phyloP scores from a whole-genome alignment of 2,329 filamentous ascomycete species.

The Aspergillus sp. region DNA sequence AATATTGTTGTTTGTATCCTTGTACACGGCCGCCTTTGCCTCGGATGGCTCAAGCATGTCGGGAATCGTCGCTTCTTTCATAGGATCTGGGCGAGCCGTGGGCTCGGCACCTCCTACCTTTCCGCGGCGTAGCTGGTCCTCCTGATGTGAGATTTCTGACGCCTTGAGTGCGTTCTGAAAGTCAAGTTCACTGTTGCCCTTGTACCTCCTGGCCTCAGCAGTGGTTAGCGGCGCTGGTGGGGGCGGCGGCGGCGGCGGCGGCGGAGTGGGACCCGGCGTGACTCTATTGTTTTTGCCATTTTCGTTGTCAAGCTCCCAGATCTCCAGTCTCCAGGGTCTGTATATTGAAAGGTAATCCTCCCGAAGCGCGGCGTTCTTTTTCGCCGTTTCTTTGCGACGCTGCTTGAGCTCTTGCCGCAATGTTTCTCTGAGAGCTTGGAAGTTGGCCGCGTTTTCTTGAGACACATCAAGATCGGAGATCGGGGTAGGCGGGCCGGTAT shows the following conservation, averaged over 20 bases:
- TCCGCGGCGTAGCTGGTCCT: constrained; percentile 39
- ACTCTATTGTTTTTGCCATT: constrained; percentile 28
- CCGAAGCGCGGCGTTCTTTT: constrained; percentile 33
- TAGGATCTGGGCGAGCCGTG: constrained; percentile 37
- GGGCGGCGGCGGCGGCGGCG: constrained; percentile 27
- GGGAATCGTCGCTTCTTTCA: constrained; percentile 40
- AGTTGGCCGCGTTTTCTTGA: constrained; percentile 33
- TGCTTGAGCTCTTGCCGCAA: constrained; percentile 32
- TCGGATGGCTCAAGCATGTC: constrained; percentile 40
- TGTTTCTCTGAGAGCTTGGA: constrained; percentile 32
- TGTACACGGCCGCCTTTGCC: constrained; percentile 32
- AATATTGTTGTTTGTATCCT: constrained; percentile 40
- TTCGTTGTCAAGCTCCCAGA: constrained; percentile 36
- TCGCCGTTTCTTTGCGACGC: constrained; percentile 29
- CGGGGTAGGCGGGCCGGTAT: constrained; percentile 35
- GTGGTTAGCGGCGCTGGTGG: constrained; percentile 22
- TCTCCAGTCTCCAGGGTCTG: constrained; percentile 37
- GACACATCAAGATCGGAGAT: constrained; percentile 38
- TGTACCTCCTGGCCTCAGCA: constrained; percentile 35
- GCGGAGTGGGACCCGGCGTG: constrained; percentile 29
- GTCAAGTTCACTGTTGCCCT: constrained; percentile 43
- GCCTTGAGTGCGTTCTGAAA: constrained; percentile 41
- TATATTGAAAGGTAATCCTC: constrained; percentile 36
- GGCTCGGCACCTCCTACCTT: constrained; percentile 22
- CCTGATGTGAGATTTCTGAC: constrained; percentile 41